Conservation (phyloP, 345 rosid species). For the Iberis pinnata region DNA sequence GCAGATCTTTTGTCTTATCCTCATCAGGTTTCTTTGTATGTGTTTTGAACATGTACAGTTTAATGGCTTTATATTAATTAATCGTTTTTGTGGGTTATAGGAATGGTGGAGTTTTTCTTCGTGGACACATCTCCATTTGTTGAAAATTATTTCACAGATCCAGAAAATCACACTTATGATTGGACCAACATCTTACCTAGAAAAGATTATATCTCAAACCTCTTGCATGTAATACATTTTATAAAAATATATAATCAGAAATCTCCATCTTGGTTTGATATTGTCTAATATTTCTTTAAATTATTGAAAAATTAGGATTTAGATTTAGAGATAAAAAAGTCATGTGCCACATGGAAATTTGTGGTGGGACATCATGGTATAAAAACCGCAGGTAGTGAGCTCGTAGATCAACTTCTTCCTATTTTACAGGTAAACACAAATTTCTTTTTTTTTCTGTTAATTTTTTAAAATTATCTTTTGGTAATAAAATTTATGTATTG, state of each 20-base stretch:
- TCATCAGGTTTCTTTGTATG: constrained; percentile 23
- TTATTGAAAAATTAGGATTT: constrained; percentile 32
- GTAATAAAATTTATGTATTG: too few relatives aligned
- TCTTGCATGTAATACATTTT: constrained; percentile 33
- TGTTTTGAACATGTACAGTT: too few relatives aligned
- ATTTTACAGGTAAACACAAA: constrained; percentile 34
- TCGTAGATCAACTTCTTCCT: constrained; percentile 42
- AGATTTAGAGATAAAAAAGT: constrained; percentile 35
- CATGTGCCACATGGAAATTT: constrained; percentile 53
- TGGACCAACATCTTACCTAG: constrained; percentile 42
- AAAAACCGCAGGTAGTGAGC: constrained; percentile 55
- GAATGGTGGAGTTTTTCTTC: constrained; percentile 46
- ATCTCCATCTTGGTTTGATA: not conserved
- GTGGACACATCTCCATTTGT: constrained; percentile 61
- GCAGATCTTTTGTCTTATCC: constrained; percentile 38
- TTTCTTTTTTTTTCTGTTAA: not conserved
- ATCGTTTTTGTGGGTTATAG: constrained; percentile 14
- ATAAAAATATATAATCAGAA: not conserved
- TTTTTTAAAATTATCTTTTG: too few relatives aligned
- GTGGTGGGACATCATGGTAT: constrained; percentile 61
- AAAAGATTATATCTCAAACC: constrained; percentile 28
- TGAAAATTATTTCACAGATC: constrained; percentile 33
- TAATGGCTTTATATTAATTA: too few relatives aligned
- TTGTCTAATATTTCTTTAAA: not conserved
- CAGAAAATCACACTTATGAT: constrained; percentile 40